Percentiles rank a stretch among this genome's conserved stretches.
Conservation (phyloP, 2,329 filamentous ascomycete species). For the Calonectria fujianensis region DNA sequence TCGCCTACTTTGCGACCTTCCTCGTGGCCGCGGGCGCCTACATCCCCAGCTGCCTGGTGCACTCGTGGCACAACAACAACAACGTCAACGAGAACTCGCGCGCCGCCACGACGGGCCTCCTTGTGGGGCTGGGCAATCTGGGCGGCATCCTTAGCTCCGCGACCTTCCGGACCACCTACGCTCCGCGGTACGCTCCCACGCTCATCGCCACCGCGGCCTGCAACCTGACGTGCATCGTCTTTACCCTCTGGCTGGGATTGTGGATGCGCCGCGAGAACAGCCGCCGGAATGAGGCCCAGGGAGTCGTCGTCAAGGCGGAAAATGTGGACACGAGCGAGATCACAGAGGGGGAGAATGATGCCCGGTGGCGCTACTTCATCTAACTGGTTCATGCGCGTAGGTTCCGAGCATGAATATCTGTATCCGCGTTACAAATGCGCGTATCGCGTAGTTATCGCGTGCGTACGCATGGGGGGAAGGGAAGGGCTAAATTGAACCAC, state of each 20-base stretch:
- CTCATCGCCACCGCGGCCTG: conserved; percentile 64
- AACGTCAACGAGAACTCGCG: conserved; percentile 68
- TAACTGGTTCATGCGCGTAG: conserved; percentile 12
- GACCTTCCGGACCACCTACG: conserved; percentile 68
- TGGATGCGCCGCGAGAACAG: conserved; percentile 48
- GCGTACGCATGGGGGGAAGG: not conserved
- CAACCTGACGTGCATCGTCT: conserved; percentile 48
- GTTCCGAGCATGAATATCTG: not conserved
- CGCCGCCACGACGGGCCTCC: conserved; percentile 68
- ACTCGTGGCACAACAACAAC: conserved; percentile 72
- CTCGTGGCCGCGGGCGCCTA: conserved; percentile 67
- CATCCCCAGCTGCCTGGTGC: conserved; percentile 67
- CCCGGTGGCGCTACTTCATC: conserved; percentile 47
- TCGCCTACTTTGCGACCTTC: conserved; percentile 71
- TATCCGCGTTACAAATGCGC: not conserved
- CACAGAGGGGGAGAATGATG: conserved; percentile 40
- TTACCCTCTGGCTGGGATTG: conserved; percentile 45
- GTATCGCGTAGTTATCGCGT: not conserved
- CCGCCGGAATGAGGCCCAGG: conserved; percentile 41
- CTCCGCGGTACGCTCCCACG: conserved; percentile 69
- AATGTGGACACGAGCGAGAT: conserved; percentile 48
- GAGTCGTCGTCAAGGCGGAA: conserved; percentile 40
- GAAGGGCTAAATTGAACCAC: not conserved
- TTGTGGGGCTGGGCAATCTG: conserved; percentile 69
- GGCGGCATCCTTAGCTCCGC: conserved; percentile 66